These are phyloP conservation scores for Trichoderma orchidacearum DNA, from an alignment of 495 filamentous ascomycete species.

Conservation along the genomic window DNA sequence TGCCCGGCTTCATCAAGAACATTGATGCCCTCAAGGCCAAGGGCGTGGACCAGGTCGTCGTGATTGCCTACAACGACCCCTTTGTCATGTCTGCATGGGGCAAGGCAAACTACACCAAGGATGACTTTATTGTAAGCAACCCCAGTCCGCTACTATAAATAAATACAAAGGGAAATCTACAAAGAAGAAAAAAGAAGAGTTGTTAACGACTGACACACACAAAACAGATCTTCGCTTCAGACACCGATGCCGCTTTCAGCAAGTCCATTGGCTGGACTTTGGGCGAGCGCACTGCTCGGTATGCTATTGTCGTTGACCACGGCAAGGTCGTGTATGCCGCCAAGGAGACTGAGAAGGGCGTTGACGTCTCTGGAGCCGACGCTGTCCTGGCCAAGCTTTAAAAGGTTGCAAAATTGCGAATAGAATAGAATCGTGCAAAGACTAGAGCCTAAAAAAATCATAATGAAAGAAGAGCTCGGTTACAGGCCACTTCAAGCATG, in stretches of 20 bases:
- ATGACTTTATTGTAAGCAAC: conserved; percentile 59
- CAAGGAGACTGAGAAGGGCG: conserved; percentile 55
- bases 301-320: conserved; percentile 78
- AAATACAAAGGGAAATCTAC: too few species aligned
- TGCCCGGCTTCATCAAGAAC: conserved; percentile 74
- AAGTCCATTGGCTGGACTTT: conserved; percentile 72
- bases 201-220: background rate
- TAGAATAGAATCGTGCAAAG: too few species aligned
- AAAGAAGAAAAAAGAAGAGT: too few species aligned
- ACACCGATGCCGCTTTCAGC: conserved; percentile 64
- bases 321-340: conserved; percentile 83
- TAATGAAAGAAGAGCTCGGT: conserved; percentile 4
- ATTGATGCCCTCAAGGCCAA: conserved; percentile 59
- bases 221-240: conserved; percentile 72
- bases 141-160: too few species aligned
- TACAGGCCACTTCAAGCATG: background rate
- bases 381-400: conserved; percentile 57
- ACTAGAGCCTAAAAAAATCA: too few species aligned
- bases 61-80: conserved; percentile 82
- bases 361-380: conserved; percentile 60
- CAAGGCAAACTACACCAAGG: conserved; percentile 78
- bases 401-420: too few species aligned
- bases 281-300: conserved; percentile 62
- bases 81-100: conserved; percentile 94
- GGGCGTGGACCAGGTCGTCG: conserved; percentile 74